A percentile compares a stretch with the other conserved stretches of the same genome.
Conservation (phyloP, 2,329 filamentous ascomycete species). For the Exophiala oligosperma region DNA sequence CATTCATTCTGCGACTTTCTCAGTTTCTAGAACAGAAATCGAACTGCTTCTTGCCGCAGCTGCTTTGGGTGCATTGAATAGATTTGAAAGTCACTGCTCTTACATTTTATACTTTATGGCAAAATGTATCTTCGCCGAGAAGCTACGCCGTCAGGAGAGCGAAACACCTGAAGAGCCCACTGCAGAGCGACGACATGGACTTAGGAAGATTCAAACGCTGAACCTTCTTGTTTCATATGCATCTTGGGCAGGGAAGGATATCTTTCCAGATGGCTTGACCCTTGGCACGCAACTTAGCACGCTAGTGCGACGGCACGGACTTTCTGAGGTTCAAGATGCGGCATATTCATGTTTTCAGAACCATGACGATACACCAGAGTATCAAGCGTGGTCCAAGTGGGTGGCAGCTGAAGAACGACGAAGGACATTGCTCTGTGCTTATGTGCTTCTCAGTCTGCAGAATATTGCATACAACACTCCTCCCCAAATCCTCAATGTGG, state of each 20-base stretch:
- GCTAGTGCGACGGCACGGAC: slow-evolving; percentile 44
- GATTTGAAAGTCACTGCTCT: slow-evolving; percentile 47
- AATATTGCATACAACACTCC: slow-evolving; percentile 23
- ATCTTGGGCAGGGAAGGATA: slow-evolving; percentile 30
- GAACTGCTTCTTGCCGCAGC: slow-evolving; percentile 68
- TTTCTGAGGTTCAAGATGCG: slow-evolving; percentile 52
- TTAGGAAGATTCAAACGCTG: slow-evolving; percentile 10
- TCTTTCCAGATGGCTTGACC: slow-evolving; percentile 10
- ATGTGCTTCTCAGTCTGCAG: slow-evolving; percentile 26
- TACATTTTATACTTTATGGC: slow-evolving; percentile 51
- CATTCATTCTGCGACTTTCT: slow-evolving; percentile 67
- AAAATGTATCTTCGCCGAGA: slow-evolving; percentile 65
- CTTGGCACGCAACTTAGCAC: slow-evolving; percentile 13
- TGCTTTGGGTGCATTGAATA: slow-evolving; percentile 56
- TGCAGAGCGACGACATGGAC: neutral
- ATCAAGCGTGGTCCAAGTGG: slow-evolving; percentile 42
- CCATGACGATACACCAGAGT: slow-evolving; percentile 22
- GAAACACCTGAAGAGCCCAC: neutral
- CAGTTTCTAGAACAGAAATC: slow-evolving; percentile 63
- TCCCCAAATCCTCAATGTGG: slow-evolving; percentile 20
- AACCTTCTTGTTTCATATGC: slow-evolving; percentile 10
- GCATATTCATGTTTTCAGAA: neutral
- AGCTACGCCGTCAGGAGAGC: slow-evolving; percentile 36
- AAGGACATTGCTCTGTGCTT: slow-evolving; percentile 23
- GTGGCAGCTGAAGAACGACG: slow-evolving; percentile 15